Conservation (phyloP, 192 early-diverging fungal species). For the Linnemannia schmuckeri region DNA sequence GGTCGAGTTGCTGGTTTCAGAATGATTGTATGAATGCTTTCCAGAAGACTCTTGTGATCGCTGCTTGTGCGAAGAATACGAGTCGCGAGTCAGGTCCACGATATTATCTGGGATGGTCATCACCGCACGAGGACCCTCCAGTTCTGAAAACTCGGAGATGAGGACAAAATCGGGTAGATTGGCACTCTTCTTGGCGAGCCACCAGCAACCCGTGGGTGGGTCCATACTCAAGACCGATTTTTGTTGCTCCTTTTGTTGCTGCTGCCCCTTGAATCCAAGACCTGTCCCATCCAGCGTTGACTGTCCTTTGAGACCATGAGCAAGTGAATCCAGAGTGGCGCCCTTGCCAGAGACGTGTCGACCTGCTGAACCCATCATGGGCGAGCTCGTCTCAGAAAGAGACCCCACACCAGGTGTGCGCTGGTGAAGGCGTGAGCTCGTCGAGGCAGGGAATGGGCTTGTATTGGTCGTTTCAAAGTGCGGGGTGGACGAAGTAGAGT, state of each 20-base stretch:
- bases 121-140: conserved; percentile 64
- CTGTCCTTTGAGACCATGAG: conserved; percentile 15
- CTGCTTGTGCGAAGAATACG: conserved; percentile 45
- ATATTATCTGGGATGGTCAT: conserved; percentile 59
- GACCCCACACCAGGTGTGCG: conserved; percentile 19
- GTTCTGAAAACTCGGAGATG: conserved; percentile 66
- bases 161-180: conserved; percentile 64
- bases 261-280: background rate
- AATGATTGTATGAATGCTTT: conserved; percentile 23
- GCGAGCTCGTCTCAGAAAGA: conserved; percentile 27
- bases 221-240: conserved; percentile 18
- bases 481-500: conserved; percentile 22
- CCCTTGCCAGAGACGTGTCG: background rate
- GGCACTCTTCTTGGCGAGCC: conserved; percentile 22
- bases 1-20: conserved; percentile 25
- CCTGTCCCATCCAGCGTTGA: conserved; percentile 7
- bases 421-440: conserved; percentile 25
- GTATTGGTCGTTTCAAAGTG: conserved; percentile 15
- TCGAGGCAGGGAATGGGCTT: background rate
- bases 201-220: conserved; percentile 26
- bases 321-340: conserved; percentile 6
- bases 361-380: background rate
- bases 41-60: conserved; percentile 24
- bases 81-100: conserved; percentile 52
- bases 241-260: conserved; percentile 11